Evolutionary conservation across 805 yeast species (phyloP).

Genomic region (Candida manassasensis): DNA sequence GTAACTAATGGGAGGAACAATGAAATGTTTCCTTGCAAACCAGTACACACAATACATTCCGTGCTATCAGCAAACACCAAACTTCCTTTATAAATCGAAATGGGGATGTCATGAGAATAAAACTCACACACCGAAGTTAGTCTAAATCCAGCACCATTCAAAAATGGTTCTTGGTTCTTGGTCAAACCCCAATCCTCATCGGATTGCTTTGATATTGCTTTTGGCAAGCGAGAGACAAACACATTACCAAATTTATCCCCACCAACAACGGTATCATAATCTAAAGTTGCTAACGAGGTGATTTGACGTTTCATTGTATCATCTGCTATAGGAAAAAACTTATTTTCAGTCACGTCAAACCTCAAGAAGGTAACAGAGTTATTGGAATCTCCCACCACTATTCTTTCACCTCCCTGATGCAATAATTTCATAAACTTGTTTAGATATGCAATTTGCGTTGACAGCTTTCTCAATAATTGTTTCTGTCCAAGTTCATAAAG

Average conservation of each 20-base stretch:
- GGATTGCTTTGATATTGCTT: conserved; percentile 41
- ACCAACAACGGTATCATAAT: conserved; percentile 69
- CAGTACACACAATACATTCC: conserved; percentile 64
- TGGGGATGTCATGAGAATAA: conserved; percentile 66
- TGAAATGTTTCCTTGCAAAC: conserved; percentile 82
- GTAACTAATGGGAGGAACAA: conserved; percentile 63
- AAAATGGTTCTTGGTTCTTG: conserved; percentile 25
- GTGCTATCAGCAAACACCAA: conserved; percentile 52
- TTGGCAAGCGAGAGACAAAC: conserved; percentile 59
- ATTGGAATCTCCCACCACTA: conserved; percentile 68
- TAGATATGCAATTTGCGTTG: conserved; percentile 39
- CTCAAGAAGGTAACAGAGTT: conserved; percentile 58
- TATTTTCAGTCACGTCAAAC: conserved; percentile 44
- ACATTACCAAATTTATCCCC: conserved; percentile 89
- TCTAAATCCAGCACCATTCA: conserved; percentile 53
- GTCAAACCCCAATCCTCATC: conserved; percentile 44
- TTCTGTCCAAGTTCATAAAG: conserved; percentile 72
- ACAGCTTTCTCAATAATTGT: conserved; percentile 69
- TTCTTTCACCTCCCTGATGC: conserved; percentile 48
- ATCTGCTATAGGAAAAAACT: conserved; percentile 61
- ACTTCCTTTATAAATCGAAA: conserved; percentile 50
- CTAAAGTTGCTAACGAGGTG: conserved; percentile 57
- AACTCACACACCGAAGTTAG: conserved; percentile 52
- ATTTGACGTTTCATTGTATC: conserved; percentile 67
- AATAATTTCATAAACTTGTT: conserved; percentile 49